phyloP scores from a whole-genome alignment of 2,329 filamentous ascomycete genomes.

The Geosmithia putterillii region DNA sequence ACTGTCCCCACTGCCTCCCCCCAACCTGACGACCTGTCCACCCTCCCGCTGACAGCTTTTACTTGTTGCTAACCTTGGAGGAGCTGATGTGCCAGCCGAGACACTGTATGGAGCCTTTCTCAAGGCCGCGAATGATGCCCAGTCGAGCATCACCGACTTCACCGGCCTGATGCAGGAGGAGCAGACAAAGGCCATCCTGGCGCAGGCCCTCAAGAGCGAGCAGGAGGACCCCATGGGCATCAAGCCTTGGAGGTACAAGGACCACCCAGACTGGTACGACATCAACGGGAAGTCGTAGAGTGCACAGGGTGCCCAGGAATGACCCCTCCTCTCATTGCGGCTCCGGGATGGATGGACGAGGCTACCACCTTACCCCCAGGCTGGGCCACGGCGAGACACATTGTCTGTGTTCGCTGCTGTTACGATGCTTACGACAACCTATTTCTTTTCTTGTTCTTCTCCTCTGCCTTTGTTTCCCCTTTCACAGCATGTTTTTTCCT shows the following conservation, averaged over 20 bases:
- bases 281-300: slow-evolving; percentile 10
- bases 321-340: too few species aligned
- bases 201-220: slow-evolving; percentile 39
- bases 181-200: slow-evolving; percentile 34
- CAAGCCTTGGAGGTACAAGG: slow-evolving; percentile 43
- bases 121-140: slow-evolving; percentile 31
- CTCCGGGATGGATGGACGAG: too few species aligned
- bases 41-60: slow-evolving; percentile 7
- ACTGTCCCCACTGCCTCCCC: not conserved
- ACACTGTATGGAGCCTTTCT: slow-evolving; percentile 33
- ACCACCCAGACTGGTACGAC: slow-evolving; percentile 46
- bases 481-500: too few species aligned
- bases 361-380: too few species aligned
- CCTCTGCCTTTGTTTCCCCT: too few species aligned
- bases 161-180: slow-evolving; percentile 31
- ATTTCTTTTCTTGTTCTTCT: too few species aligned
- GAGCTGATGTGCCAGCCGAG: slow-evolving; percentile 28
- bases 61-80: not conserved
- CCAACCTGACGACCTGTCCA: not conserved
- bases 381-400: too few species aligned
- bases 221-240: slow-evolving; percentile 43
- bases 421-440: too few species aligned
- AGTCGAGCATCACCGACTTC: slow-evolving; percentile 39
- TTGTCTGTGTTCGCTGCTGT: too few species aligned
- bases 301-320: too few species aligned